Conservation (phyloP, 768 basidiomycete genomes). For the Epithele typhae region DNA sequence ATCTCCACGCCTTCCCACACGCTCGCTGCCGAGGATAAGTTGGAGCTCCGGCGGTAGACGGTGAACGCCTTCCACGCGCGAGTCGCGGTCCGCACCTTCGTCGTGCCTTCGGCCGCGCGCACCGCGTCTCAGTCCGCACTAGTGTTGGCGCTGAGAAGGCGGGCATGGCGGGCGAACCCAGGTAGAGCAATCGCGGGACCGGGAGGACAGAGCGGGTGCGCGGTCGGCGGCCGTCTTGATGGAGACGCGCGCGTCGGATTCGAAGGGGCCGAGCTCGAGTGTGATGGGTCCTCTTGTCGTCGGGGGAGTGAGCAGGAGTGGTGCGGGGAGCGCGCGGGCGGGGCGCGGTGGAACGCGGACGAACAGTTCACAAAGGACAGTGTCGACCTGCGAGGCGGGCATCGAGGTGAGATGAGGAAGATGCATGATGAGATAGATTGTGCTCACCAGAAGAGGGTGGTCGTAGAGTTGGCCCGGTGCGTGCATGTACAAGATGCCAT, state of each 20-base stretch:
- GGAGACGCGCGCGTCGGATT: slow-evolving; percentile 46
- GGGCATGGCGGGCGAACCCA: too few relatives aligned
- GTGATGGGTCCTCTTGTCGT: slow-evolving; percentile 27
- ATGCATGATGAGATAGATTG: too few relatives aligned
- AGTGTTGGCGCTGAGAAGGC: too few relatives aligned
- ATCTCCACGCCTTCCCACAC: too few relatives aligned
- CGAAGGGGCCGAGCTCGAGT: slow-evolving; percentile 49
- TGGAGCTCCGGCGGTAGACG: slow-evolving; percentile 46
- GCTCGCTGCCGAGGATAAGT: slow-evolving; percentile 19
- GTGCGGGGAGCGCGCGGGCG: slow-evolving; percentile 32
- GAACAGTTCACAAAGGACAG: slow-evolving; percentile 39
- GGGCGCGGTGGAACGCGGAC: slow-evolving; percentile 40
- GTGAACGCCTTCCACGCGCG: slow-evolving; percentile 58
- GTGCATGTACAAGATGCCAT: slow-evolving; percentile 22
- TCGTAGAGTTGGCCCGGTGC: slow-evolving; percentile 14
- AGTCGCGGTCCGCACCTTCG: slow-evolving; percentile 1
- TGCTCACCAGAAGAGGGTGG: too few relatives aligned
- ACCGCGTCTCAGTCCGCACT: background rate
- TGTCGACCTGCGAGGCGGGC: slow-evolving; percentile 36
- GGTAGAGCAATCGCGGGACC: too few relatives aligned
- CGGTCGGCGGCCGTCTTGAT: slow-evolving; percentile 20
- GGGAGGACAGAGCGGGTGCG: too few relatives aligned
- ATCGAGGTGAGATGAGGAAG: too few relatives aligned
- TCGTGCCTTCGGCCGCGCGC: background rate
- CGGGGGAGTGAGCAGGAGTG: slow-evolving; percentile 26